Evolutionary conservation across 768 basidiomycete species (phyloP), one percentile per base, ranked within the genome.

Genomic region (Myochromella boudieri): DNA sequence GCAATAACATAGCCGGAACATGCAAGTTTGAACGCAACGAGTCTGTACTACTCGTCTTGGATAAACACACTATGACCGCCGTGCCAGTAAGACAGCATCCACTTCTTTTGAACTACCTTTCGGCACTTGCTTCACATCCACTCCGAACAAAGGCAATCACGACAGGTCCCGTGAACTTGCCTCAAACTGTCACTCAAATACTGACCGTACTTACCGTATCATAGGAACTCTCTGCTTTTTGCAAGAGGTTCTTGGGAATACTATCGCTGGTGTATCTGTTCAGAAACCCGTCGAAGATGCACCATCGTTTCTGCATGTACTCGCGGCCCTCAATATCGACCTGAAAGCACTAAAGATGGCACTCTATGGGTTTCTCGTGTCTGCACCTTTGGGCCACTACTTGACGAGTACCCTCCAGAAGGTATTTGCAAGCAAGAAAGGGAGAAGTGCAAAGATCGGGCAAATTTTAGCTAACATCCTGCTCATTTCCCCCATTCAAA

Each of bases 141-240:
- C 69, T 93, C 43, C 76, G 87, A 33, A 94, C 91, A 34, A 94
- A 94, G 69, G 80, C 84, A 6, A 52, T 84, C 53, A 94, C 91
- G 0, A 81, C 85, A 42, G 85, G 87, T 81, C 57, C 37, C 67
- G 37, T 43, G 32, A 17, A 44, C n/a, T 24, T 47, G 28, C 40
- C 46, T 39, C 32, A 10, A 27, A 28, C 39, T n/a, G 38, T 28
- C 48, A 15, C 21, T 17, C n/a, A 5, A 18, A 42, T 37, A 37
- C 27, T 32, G 29, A 21, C 20, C 27, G 8, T 36, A 37, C 37
- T 37, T 24, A 61, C 50, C 26, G 32, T 31, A 24, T 15, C 12
- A 2, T 47, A 80, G 81, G 64, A 24, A 69, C 74, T 0, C 63
- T 85, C 58, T 84, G 75, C 55, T 84, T 84, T 63, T 63, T 91